Evolutionary conservation across 1,284 basidiomycete species (phyloP), one percentile per base, ranked within the genome.

Genomic region (Naganishia cerealis): DNA sequence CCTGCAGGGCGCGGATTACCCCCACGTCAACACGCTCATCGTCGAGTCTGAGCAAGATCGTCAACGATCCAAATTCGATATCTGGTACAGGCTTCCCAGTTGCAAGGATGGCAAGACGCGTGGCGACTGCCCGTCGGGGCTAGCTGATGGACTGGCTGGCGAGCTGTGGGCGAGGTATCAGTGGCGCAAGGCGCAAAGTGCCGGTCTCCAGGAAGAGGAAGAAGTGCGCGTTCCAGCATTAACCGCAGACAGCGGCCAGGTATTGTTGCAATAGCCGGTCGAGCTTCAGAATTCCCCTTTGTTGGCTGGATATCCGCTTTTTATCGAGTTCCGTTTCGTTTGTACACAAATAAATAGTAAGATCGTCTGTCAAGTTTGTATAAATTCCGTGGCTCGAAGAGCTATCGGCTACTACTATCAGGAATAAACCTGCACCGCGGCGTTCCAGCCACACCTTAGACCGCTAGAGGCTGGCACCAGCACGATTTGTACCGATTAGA

Each of bases 81-180:
- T 57, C 6, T 26, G 36, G 7, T 1, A 38, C n/a, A 57, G 56
- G 39, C 40, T 42, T 18, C 56, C 56, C n/a, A 13, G 24, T 24
- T 57, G 56, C 24, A 57, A 57, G 24, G 39, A 57, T n/a, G 40
- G 42, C 39, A 57, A 42, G 39, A 26, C 7, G 33, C 39, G 36
- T n/a, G 56, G 56, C 2, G 38, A 43, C 39, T 57, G 56, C 24
- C 36, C 7, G 8, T 15, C 21, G 6, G 56, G 56, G 13, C 16
- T 57, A 18, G 56, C n/a, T 42, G 56, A 57, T 2, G 56, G 39
- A 24, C 24, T 57, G 39, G 6, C 24, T 18, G 56, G 56, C 9
- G 56, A 57, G 39, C 9, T 57, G 3, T 57, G 56, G 56, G 56
- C 56, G n/a, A 57, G 56, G 39, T 57, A 57, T 26, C 38, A 57